These are phyloP conservation scores for Aureoboletus auriporus DNA, from an alignment of 768 basidiomycete species.

Conservation along the genomic window DNA sequence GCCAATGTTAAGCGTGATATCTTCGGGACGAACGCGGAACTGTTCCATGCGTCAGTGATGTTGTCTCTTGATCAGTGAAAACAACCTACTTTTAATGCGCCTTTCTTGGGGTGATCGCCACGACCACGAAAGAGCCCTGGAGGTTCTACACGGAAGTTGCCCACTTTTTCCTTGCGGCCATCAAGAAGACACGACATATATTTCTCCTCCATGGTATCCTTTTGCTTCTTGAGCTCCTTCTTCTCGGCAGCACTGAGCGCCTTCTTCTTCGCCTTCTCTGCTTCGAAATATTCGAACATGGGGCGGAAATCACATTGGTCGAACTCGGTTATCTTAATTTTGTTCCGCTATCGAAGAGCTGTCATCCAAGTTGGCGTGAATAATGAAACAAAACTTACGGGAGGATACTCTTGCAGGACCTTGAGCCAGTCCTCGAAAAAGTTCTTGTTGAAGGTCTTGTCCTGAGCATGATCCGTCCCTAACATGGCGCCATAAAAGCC, in stretches of 20 bases:
- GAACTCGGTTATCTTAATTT: slow-evolving; percentile 70
- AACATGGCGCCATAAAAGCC: slow-evolving; percentile 92
- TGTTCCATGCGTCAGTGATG: slow-evolving; percentile 29
- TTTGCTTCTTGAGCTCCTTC: slow-evolving; percentile 83
- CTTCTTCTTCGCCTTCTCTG: slow-evolving; percentile 92
- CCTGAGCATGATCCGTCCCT: slow-evolving; percentile 89
- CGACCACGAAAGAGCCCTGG: slow-evolving; percentile 98
- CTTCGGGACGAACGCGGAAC: slow-evolving; percentile 89
- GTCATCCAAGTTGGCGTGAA: slow-evolving; percentile 5
- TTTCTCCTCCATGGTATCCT: slow-evolving; percentile 79
- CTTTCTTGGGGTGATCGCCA: slow-evolving; percentile 98
- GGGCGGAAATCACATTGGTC: slow-evolving; percentile 89
- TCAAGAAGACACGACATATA: slow-evolving; percentile 88
- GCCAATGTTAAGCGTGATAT: slow-evolving; percentile 95
- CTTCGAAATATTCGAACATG: slow-evolving; percentile 91
- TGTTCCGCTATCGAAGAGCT: slow-evolving; percentile 49
- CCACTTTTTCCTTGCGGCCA: slow-evolving; percentile 96
- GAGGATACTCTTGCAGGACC: slow-evolving; percentile 75
- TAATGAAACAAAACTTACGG: slow-evolving; percentile 50
- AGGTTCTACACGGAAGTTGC: slow-evolving; percentile 97
- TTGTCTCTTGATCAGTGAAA: not conserved
- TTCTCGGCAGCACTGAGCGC: slow-evolving; percentile 80
- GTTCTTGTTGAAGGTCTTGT: slow-evolving; percentile 86
- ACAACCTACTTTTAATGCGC: slow-evolving; percentile 76
- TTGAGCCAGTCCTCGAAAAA: slow-evolving; percentile 90